Evolutionary conservation across 352 stramenopile genomes (phyloP), one percentile per base, ranked within the genome.

Genomic region (Phytophthora idaei): DNA sequence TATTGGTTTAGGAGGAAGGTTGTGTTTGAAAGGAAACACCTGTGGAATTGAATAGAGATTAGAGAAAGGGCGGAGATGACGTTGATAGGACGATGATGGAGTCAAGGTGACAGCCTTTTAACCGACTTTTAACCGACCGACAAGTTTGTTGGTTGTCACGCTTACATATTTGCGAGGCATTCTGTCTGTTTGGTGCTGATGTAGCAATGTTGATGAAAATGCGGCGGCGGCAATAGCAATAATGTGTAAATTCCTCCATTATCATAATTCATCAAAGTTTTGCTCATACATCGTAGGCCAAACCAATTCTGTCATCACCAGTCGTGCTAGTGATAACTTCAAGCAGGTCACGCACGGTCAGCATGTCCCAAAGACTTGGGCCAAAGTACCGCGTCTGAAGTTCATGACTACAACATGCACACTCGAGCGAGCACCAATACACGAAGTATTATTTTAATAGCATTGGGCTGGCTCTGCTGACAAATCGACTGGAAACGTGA

Each of bases 371-470:
- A 21, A 21, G 21, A 21, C 21, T 21, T 21, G 21, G 21, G 21
- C 21, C 21, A 21, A 51, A 17, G 52, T 55, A 63, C 60, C 44
- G 44, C 60, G 25, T 49, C 42, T 67, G 60, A 67, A 44, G 31
- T 11, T 49, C 45, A 46, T 41, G 49, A 9, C 25, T 67, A 39
- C 58, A 65, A 50, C 11, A 29, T 64, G 56, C 46, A 44, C 48
- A 15, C 5, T 7, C 29, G 29, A 34, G 29, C 29, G 29, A 34
- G 29, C 29, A 7, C 29, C 29, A 34, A 34, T 21, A 21, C 21
- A 21, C 21, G 21, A 21, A 21, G 21, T 21, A 21, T 21, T 21
- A 21, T 21, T 21, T 1, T 21, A 7, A 7, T 34, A 34, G 7
- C 29, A 34, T 34, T 21, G 21, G 21, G 21, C 21, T 21, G 21